phyloP scores from a whole-genome alignment of 2,329 filamentous ascomycete species.

The Colletotrichum chrysophilum region DNA sequence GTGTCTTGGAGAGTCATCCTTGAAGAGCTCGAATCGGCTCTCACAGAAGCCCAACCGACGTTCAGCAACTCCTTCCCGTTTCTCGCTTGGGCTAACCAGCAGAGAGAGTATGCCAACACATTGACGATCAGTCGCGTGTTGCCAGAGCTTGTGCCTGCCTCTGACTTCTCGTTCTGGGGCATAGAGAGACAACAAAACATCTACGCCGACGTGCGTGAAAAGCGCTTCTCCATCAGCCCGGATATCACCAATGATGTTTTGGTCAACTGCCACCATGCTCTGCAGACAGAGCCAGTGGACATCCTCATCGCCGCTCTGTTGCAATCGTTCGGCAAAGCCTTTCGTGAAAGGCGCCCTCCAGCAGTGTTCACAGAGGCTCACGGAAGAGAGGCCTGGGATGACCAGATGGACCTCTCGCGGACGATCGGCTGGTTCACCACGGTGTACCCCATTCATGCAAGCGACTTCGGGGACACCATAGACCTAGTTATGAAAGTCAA shows the following conservation, averaged over 20 bases:
- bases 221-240: conserved; percentile 4
- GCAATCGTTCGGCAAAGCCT: conserved; percentile 31
- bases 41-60: not conserved
- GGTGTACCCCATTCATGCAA: conserved; percentile 32
- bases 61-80: not conserved
- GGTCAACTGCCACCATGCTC: conserved; percentile 24
- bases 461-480: not conserved
- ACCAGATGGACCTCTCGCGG: conserved; percentile 31
- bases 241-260: conserved; percentile 24
- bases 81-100: not conserved
- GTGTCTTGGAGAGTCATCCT: conserved; percentile 51
- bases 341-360: conserved; percentile 31
- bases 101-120: not conserved
- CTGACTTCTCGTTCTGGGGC: conserved; percentile 31
- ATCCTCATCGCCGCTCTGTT: conserved; percentile 35
- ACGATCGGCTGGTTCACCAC: conserved; percentile 46
- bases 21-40: conserved; percentile 41
- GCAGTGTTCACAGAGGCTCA: conserved; percentile 39
- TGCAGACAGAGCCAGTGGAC: conserved; percentile 39
- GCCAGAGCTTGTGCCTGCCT: conserved; percentile 14
- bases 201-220: conserved; percentile 25
- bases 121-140: not conserved
- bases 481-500: conserved; percentile 25
- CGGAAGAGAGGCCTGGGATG: conserved; percentile 36
- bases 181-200: conserved; percentile 22